These are phyloP conservation scores for Usnea hakonensis DNA, from an alignment of 495 filamentous ascomycete species.

Conservation along the genomic window DNA sequence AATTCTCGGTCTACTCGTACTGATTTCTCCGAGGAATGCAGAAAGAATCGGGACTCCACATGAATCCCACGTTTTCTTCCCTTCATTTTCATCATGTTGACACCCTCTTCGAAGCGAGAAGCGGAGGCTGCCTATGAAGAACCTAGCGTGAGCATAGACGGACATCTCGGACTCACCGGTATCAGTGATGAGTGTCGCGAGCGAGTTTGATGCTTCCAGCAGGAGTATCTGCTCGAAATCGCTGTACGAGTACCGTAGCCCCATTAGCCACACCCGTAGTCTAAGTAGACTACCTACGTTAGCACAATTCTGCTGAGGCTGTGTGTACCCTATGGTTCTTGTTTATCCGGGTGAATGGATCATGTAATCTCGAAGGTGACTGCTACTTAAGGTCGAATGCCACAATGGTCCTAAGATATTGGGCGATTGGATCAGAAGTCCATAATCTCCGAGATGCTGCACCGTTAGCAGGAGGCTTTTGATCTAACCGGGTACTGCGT, in stretches of 20 bases:
- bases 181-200: neutral
- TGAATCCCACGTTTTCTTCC: constrained; percentile 1
- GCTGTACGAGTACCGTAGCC: too few relatives aligned
- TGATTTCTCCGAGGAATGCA: too few relatives aligned
- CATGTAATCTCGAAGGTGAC: neutral
- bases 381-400: neutral
- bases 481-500: neutral
- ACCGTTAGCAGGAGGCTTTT: neutral
- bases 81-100: neutral
- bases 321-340: too few relatives aligned
- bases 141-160: neutral
- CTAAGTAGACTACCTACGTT: too few relatives aligned
- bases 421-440: neutral
- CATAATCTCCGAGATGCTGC: constrained; percentile 2
- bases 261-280: too few relatives aligned
- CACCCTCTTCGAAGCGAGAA: too few relatives aligned
- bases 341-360: too few relatives aligned
- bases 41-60: neutral
- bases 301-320: neutral
- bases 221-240: too few relatives aligned
- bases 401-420: neutral
- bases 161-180: neutral
- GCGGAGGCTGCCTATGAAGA: too few relatives aligned
- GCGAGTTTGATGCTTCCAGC: too few relatives aligned
- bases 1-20: neutral